A percentile compares a stretch with the other conserved stretches of the same genome.
Conservation (phyloP, 352 stramenopile species). For the Globisporangium barbulae region DNA sequence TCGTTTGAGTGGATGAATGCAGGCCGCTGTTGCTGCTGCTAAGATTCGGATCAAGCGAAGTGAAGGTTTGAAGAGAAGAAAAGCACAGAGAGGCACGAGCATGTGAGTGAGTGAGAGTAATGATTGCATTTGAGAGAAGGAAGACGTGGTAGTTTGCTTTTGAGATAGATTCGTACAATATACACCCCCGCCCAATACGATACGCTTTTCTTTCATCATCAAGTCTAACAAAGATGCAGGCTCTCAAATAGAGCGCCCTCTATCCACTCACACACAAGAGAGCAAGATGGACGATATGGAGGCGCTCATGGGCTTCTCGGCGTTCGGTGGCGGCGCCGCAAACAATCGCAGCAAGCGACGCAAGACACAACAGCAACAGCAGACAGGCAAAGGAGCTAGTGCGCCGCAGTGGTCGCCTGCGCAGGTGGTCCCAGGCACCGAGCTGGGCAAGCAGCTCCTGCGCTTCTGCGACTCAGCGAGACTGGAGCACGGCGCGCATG, state of each 20-base stretch:
- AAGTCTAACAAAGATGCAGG: not conserved
- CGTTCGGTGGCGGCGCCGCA: conserved; percentile 37
- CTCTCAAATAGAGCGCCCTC: conserved; percentile 7
- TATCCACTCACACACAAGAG: not conserved
- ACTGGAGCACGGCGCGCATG: conserved; percentile 20
- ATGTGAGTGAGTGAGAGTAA: conserved; percentile 4
- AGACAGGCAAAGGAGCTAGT: not conserved
- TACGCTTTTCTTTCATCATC: not conserved
- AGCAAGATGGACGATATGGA: conserved; percentile 29
- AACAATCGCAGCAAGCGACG: not conserved
- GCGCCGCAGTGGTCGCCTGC: conserved; percentile 3
- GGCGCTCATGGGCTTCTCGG: conserved; percentile 55
- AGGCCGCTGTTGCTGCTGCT: not conserved
- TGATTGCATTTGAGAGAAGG: conserved; percentile 13
- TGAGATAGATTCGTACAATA: conserved; percentile 20
- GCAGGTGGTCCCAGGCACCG: conserved; percentile 40
- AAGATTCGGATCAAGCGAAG: not conserved
- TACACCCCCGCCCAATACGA: conserved; percentile 2
- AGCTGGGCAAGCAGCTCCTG: conserved; percentile 19
- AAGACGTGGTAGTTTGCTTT: conserved; percentile 5
- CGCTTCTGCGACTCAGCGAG: not conserved
- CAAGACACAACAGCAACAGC: not conserved
- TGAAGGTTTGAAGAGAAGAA: not conserved
- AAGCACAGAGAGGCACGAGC: not conserved
- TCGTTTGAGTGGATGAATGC: conserved; percentile 12